Conservation (phyloP, 129 eudicot genomes). For the Oenanthe sinensis region DNA sequence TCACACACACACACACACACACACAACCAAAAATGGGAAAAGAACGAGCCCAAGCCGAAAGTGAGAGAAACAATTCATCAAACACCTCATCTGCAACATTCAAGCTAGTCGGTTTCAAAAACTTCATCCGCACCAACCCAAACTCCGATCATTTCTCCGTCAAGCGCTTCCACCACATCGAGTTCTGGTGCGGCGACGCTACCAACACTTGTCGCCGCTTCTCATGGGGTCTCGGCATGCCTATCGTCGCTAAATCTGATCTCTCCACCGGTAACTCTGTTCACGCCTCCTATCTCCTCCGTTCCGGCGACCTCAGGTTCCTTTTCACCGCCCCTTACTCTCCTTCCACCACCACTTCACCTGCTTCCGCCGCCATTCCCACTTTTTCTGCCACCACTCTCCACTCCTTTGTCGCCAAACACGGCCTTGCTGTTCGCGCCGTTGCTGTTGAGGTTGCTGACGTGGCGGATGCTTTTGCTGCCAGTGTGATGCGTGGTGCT, state of each 20-base stretch:
- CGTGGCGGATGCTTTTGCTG: slow-evolving; percentile 45
- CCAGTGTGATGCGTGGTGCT: slow-evolving; percentile 51
- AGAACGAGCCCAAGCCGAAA: background rate
- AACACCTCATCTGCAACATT: slow-evolving; percentile 16
- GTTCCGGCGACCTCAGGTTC: slow-evolving; percentile 52
- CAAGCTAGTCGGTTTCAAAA: slow-evolving; percentile 63
- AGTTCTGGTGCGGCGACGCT: slow-evolving; percentile 89
- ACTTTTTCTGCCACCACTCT: slow-evolving; percentile 36
- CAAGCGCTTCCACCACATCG: slow-evolving; percentile 77
- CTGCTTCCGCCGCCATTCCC: slow-evolving; percentile 43
- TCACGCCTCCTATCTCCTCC: slow-evolving; percentile 80
- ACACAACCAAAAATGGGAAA: background rate
- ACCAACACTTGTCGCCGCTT: slow-evolving; percentile 62
- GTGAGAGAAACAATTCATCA: background rate
- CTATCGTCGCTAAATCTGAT: slow-evolving; percentile 75
- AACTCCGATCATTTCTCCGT: slow-evolving; percentile 49
- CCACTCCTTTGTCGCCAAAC: slow-evolving; percentile 45
- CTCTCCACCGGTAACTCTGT: slow-evolving; percentile 69
- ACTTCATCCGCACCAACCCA: slow-evolving; percentile 56
- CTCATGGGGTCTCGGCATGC: slow-evolving; percentile 86
- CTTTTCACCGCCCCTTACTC: slow-evolving; percentile 92
- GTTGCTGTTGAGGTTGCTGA: slow-evolving; percentile 64
- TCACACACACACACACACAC: too few relatives aligned
- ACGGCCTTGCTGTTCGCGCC: slow-evolving; percentile 81
- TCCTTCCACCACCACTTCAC: slow-evolving; percentile 26